These are phyloP conservation scores for Phialophora tarda DNA, from an alignment of 2,329 filamentous ascomycete genomes.

Conservation along the genomic window DNA sequence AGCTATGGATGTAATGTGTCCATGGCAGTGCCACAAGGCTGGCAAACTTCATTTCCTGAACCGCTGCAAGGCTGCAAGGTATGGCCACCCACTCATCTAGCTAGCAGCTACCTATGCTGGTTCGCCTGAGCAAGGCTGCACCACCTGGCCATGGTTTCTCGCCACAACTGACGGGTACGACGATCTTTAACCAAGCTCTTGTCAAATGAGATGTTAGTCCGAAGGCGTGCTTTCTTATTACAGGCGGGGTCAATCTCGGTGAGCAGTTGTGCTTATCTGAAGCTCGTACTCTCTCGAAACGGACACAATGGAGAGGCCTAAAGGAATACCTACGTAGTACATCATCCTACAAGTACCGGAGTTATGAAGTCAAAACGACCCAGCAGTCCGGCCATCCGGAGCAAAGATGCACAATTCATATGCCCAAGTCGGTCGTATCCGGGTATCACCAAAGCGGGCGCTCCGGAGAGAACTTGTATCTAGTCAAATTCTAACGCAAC, in stretches of 20 bases:
- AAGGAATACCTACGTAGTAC: conserved; percentile 1
- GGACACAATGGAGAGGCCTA: neutral
- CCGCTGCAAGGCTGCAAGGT: neutral
- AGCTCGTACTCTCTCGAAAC: neutral
- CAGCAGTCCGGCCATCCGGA: neutral
- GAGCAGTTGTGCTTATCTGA: neutral
- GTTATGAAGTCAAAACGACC: neutral
- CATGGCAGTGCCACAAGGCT: neutral
- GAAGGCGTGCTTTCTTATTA: neutral
- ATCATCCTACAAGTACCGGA: neutral
- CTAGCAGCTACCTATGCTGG: neutral
- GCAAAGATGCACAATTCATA: neutral
- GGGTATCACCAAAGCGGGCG: neutral
- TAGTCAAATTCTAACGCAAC: neutral
- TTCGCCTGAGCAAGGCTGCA: neutral
- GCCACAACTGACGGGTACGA: neutral
- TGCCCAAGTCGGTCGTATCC: neutral
- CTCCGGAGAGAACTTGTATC: neutral
- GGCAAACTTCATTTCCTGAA: neutral
- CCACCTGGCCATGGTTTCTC: neutral
- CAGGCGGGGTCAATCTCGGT: neutral
- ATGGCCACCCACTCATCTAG: neutral
- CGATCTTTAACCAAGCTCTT: neutral
- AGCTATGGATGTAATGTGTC: neutral
- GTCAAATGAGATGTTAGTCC: neutral